Evolutionary conservation across 164 flowering plant species (phyloP).

Genomic region (Cinnamomum micranthum): DNA sequence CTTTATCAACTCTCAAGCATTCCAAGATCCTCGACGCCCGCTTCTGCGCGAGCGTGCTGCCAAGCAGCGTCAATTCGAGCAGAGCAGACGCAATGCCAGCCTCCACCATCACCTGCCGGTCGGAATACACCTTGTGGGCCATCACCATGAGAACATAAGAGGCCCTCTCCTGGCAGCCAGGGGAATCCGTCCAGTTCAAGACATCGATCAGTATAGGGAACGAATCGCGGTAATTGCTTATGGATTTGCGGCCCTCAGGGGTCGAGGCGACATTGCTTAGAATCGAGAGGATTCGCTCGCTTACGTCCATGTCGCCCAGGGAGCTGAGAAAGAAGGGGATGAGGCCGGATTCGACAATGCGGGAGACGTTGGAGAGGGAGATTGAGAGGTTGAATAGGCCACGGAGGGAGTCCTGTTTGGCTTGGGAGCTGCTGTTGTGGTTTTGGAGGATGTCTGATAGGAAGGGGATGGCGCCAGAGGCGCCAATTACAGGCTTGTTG

Average conservation of each 20-base stretch:
- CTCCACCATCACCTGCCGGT: slow-evolving; percentile 79
- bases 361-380: slow-evolving; percentile 44
- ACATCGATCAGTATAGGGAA: slow-evolving; percentile 71
- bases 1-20: slow-evolving; percentile 71
- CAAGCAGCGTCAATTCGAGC: slow-evolving; percentile 86
- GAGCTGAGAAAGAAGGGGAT: slow-evolving; percentile 41
- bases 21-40: slow-evolving; percentile 90
- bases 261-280: slow-evolving; percentile 67
- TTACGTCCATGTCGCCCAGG: slow-evolving; percentile 77
- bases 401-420: slow-evolving; percentile 67
- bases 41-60: slow-evolving; percentile 86
- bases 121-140: slow-evolving; percentile 83
- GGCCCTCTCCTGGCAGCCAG: slow-evolving; percentile 85
- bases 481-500: slow-evolving; percentile 75
- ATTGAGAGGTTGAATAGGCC: slow-evolving; percentile 88
- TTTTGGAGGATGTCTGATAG: slow-evolving; percentile 44
- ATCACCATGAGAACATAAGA: slow-evolving; percentile 84
- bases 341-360: slow-evolving; percentile 53
- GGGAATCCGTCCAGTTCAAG: slow-evolving; percentile 80
- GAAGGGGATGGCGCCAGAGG: slow-evolving; percentile 82
- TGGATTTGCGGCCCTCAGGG: slow-evolving; percentile 68
- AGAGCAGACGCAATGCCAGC: slow-evolving; percentile 65
- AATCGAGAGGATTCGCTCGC: slow-evolving; percentile 66
- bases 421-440: slow-evolving; percentile 34
- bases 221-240: slow-evolving; percentile 44